Conservation (phyloP, 2,329 filamentous ascomycete genomes). For the Colletotrichum lini region DNA sequence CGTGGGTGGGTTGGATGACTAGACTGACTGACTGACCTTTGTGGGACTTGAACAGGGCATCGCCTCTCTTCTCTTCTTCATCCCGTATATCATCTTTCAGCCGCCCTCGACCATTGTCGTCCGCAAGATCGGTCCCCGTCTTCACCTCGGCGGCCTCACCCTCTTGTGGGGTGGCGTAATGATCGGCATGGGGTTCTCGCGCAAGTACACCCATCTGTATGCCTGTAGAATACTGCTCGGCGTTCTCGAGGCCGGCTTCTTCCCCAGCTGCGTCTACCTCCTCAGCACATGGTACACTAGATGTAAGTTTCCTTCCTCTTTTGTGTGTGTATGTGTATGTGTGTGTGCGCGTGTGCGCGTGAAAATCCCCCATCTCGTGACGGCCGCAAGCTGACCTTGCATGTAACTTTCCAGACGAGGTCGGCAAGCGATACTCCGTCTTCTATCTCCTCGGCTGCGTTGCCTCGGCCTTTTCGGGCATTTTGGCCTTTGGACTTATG, state of each 20-base stretch:
- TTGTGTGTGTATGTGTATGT: too few species aligned
- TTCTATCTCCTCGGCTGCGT: constrained; percentile 80
- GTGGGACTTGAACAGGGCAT: constrained; percentile 62
- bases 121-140: constrained; percentile 75
- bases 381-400: background rate
- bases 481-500: constrained; percentile 79
- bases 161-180: constrained; percentile 73
- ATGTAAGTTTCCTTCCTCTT: constrained; percentile 58
- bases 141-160: constrained; percentile 69
- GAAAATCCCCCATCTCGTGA: too few species aligned
- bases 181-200: constrained; percentile 76
- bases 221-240: constrained; percentile 73
- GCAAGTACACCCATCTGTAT: constrained; percentile 65
- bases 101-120: constrained; percentile 79
- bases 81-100: constrained; percentile 80
- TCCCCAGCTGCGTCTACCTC: constrained; percentile 79
- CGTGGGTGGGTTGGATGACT: too few species aligned
- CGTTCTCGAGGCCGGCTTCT: constrained; percentile 78
- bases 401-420: constrained; percentile 64
- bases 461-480: constrained; percentile 76
- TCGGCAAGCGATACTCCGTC: constrained; percentile 77
- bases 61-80: constrained; percentile 80
- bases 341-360: background rate
- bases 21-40: background rate
- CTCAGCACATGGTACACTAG: constrained; percentile 82